phyloP scores from a whole-genome alignment of 2,329 filamentous ascomycete species.

The Penicillium sp. region DNA sequence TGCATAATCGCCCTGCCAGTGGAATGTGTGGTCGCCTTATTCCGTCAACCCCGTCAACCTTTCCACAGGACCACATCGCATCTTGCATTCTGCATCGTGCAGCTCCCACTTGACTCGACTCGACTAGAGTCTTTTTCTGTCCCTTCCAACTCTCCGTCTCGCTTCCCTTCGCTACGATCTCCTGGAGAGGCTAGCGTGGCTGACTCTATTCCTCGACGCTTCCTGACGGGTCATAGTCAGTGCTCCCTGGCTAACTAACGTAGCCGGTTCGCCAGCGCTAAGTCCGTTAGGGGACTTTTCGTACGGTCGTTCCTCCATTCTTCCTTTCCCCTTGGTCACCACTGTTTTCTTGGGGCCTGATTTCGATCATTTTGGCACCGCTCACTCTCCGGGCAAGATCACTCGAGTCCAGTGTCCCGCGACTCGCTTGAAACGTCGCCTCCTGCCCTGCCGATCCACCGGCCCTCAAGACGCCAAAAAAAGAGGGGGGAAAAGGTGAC shows the following conservation, averaged over 20 bases:
- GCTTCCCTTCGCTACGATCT: neutral
- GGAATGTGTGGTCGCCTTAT: conserved; percentile 3
- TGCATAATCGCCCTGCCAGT: conserved; percentile 9
- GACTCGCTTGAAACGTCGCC: conserved; percentile 8
- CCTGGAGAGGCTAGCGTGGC: conserved; percentile 9
- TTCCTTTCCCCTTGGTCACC: conserved; percentile 4
- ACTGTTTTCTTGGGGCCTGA: neutral
- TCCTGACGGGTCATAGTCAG: conserved; percentile 2
- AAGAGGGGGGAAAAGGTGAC: conserved; percentile 19
- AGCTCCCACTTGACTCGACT: conserved; percentile 5
- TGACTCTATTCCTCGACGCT: neutral
- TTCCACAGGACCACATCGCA: neutral
- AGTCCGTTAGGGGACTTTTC: conserved; percentile 12
- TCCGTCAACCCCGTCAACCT: neutral
- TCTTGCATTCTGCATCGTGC: neutral
- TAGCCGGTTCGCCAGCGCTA: conserved; percentile 16
- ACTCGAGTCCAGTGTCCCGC: neutral
- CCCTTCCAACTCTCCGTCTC: neutral
- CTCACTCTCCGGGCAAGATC: neutral
- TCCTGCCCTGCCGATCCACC: conserved; percentile 22
- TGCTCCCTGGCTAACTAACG: conserved; percentile 9
- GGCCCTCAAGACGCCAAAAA: conserved; percentile 21
- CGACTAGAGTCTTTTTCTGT: neutral
- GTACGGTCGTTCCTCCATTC: conserved; percentile 3
- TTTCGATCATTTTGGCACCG: neutral